Evolutionary conservation across 768 basidiomycete genomes (phyloP).

Genomic region (Thelephora aurantiotincta): DNA sequence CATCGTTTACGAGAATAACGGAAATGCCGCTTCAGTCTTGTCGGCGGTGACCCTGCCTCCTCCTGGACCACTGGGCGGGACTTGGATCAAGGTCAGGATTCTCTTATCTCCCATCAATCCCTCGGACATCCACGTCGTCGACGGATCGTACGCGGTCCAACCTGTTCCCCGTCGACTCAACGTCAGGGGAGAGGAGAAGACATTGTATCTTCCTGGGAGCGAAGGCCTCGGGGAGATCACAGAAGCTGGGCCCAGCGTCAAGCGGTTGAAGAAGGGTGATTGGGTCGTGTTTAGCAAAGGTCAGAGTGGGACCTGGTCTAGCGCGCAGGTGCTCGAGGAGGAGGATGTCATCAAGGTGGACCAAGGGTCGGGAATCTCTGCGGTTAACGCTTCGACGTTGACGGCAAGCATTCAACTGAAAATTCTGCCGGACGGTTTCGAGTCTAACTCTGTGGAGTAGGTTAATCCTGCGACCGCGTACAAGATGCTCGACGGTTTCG

Average conservation of each 20-base stretch:
- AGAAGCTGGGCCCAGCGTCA: constrained; percentile 42
- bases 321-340: constrained; percentile 35
- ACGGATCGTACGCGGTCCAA: constrained; percentile 65
- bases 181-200: constrained; percentile 12
- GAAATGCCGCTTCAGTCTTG: constrained; percentile 50
- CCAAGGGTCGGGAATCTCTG: constrained; percentile 34
- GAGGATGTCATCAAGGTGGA: constrained; percentile 43
- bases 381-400: constrained; percentile 62
- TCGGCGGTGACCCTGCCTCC: constrained; percentile 33
- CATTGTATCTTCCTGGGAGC: constrained; percentile 56
- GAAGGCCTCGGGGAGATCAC: constrained; percentile 61
- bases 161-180: constrained; percentile 26
- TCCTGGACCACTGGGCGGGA: constrained; percentile 31
- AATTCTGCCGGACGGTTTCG: too few relatives aligned
- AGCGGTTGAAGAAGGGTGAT: constrained; percentile 37
- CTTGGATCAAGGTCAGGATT: constrained; percentile 50
- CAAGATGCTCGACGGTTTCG: constrained; percentile 66
- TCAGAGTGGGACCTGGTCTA: constrained; percentile 66
- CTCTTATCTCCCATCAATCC: constrained; percentile 70
- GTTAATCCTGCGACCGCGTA: constrained; percentile 79
- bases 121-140: constrained; percentile 67
- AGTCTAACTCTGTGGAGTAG: constrained; percentile 17
- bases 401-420: constrained; percentile 29
- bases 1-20: constrained; percentile 46
- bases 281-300: constrained; percentile 61